Conservation (phyloP, 2,329 filamentous ascomycete genomes). For the Cladosporium phlei region DNA sequence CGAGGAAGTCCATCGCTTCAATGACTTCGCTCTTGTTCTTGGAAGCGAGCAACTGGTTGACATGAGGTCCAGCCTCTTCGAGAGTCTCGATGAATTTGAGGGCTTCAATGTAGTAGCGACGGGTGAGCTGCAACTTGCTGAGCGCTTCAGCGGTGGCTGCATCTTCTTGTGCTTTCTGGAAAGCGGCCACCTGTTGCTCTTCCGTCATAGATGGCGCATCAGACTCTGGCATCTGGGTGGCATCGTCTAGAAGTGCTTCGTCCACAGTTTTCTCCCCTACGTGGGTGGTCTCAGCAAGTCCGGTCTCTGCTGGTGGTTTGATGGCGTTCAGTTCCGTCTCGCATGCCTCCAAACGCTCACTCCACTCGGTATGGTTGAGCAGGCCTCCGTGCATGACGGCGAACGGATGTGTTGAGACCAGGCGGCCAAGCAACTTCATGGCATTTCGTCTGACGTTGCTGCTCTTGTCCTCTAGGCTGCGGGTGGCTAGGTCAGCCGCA, state of each 20-base stretch:
- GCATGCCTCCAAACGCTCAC: conserved; percentile 71
- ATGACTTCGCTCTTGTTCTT: conserved; percentile 98
- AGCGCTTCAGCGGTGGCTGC: conserved; percentile 85
- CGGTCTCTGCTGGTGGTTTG: conserved; percentile 75
- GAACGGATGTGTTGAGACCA: conserved; percentile 94
- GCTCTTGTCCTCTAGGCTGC: conserved; percentile 94
- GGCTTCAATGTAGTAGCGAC: conserved; percentile 88
- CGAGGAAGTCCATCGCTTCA: conserved; percentile 98
- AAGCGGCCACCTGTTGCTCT: conserved; percentile 66
- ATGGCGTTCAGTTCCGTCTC: conserved; percentile 77
- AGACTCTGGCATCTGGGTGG: conserved; percentile 68
- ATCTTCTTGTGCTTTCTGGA: conserved; percentile 78
- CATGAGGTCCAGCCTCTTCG: conserved; percentile 71
- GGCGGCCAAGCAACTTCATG: conserved; percentile 80
- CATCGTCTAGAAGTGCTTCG: conserved; percentile 76
- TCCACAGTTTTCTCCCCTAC: conserved; percentile 67
- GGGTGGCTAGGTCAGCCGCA: conserved; percentile 78
- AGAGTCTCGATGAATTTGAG: conserved; percentile 90
- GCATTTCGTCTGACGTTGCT: conserved; percentile 95
- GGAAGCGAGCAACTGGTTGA: conserved; percentile 84
- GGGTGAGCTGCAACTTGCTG: conserved; percentile 78
- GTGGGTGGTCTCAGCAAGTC: conserved; percentile 60
- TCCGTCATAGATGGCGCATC: conserved; percentile 69
- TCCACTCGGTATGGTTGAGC: conserved; percentile 81
- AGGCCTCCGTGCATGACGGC: conserved; percentile 85